Evolutionary conservation across 805 yeast genomes (phyloP).

Genomic region (Yamadazyma kitorensis): DNA sequence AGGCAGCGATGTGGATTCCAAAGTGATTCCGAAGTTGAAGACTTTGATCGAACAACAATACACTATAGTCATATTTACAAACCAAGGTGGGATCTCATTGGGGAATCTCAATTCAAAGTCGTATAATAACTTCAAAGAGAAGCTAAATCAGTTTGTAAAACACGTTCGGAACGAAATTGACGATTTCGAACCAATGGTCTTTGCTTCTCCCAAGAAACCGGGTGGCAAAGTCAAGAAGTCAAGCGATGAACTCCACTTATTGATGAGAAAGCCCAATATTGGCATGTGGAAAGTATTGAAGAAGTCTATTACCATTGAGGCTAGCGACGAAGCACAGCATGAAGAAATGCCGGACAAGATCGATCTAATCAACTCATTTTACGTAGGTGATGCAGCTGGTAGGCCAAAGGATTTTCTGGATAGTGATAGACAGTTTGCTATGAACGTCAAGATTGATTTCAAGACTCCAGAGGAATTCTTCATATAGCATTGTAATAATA

Average conservation of each 20-base stretch:
- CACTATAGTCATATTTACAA: constrained; percentile 71
- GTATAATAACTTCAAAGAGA: constrained; percentile 37
- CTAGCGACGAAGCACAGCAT: too few species aligned
- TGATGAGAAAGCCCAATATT: constrained; percentile 66
- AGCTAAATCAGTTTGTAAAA: constrained; percentile 36
- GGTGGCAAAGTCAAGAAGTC: constrained; percentile 19
- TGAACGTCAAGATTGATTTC: constrained; percentile 50
- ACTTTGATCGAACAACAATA: constrained; percentile 22
- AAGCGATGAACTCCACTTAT: constrained; percentile 28
- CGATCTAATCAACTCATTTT: constrained; percentile 50
- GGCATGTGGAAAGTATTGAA: constrained; percentile 73
- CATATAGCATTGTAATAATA: too few species aligned
- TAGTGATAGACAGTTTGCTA: constrained; percentile 71
- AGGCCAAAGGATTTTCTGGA: constrained; percentile 75
- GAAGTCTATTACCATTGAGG: constrained; percentile 33
- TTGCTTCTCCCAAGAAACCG: constrained; percentile 63
- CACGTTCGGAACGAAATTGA: constrained; percentile 20
- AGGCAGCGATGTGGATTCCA: constrained; percentile 10
- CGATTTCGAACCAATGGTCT: constrained; percentile 37
- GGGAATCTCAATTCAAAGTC: constrained; percentile 33
- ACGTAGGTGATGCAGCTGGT: constrained; percentile 98
- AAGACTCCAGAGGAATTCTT: constrained; percentile 72
- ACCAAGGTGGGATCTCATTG: constrained; percentile 69
- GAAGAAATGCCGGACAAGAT: too few species aligned
- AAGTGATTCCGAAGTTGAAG: constrained; percentile 21